Evolutionary conservation across 352 stramenopile species (phyloP).

Genomic region (Globisporangium cystogenes): DNA sequence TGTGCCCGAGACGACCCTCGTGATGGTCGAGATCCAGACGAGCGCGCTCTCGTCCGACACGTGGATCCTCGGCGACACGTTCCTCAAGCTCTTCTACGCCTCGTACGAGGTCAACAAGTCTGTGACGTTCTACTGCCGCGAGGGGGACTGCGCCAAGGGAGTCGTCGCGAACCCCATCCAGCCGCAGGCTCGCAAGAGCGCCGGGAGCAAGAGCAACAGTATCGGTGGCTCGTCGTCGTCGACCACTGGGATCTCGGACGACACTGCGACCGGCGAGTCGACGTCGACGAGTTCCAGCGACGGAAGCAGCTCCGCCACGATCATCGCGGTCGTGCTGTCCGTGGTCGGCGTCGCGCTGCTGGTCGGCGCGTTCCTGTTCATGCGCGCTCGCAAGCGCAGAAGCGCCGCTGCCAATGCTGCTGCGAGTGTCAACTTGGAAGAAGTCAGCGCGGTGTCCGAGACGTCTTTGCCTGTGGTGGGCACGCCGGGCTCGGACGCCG

Average conservation of each 20-base stretch:
- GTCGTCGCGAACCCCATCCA: conserved; percentile 9
- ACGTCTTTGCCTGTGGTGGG: neutral
- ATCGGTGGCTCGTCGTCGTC: neutral
- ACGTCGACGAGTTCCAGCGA: conserved; percentile 14
- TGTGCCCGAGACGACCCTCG: conserved; percentile 20
- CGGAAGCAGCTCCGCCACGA: conserved; percentile 14
- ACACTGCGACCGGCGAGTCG: conserved; percentile 4
- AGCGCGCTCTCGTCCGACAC: conserved; percentile 27
- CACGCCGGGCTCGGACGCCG: neutral
- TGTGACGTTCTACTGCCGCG: conserved; percentile 61
- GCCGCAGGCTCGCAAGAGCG: neutral
- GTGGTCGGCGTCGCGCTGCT: conserved; percentile 33
- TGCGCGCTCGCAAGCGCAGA: conserved; percentile 9
- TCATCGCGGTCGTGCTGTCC: conserved; percentile 30
- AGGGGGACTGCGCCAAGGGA: conserved; percentile 29
- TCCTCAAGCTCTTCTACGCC: conserved; percentile 72
- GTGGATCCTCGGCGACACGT: conserved; percentile 71
- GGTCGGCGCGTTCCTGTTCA: conserved; percentile 21
- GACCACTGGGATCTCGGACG: conserved; percentile 3
- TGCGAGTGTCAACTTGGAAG: neutral
- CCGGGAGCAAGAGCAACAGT: neutral
- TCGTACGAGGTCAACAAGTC: conserved; percentile 57
- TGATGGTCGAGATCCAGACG: conserved; percentile 34
- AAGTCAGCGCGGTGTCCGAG: neutral
- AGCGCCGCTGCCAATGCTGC: neutral